Conservation (phyloP, 2,329 filamentous ascomycete genomes). For the Fusarium clavum region DNA sequence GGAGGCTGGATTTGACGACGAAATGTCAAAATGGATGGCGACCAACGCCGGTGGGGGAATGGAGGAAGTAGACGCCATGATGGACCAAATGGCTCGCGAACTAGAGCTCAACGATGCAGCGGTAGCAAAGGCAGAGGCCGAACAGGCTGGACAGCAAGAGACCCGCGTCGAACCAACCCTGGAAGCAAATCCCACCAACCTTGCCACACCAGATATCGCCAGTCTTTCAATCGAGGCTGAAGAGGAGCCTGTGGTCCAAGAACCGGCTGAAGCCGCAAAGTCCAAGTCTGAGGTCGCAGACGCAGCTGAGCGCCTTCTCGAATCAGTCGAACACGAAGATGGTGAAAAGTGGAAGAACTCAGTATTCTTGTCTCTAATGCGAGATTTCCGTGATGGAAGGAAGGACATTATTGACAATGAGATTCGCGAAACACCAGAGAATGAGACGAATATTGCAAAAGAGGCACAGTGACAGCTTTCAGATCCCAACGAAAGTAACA, state of each 20-base stretch:
- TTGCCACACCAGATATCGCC: constrained; percentile 50
- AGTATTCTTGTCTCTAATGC: constrained; percentile 58
- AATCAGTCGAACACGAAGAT: constrained; percentile 58
- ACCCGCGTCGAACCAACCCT: constrained; percentile 2
- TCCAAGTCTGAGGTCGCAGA: constrained; percentile 55
- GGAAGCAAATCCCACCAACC: constrained; percentile 26
- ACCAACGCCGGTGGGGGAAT: constrained; percentile 50
- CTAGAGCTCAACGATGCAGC: constrained; percentile 53
- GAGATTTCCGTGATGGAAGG: constrained; percentile 58
- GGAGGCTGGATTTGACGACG: constrained; percentile 54
- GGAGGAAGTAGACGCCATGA: constrained; percentile 56
- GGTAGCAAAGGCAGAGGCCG: constrained; percentile 39
- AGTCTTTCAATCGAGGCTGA: constrained; percentile 46
- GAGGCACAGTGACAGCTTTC: constrained; percentile 34
- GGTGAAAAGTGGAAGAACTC: constrained; percentile 62
- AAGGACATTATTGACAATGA: constrained; percentile 59
- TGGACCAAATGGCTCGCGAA: constrained; percentile 58
- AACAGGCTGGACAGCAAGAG: constrained; percentile 19
- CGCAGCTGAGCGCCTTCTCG: constrained; percentile 57
- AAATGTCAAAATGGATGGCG: constrained; percentile 58
- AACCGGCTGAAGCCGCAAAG: constrained; percentile 35
- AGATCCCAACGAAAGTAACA: background rate
- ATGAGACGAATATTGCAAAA: constrained; percentile 9
- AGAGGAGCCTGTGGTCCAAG: constrained; percentile 28
- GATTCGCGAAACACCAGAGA: constrained; percentile 50